phyloP scores from a whole-genome alignment of 2,329 filamentous ascomycete species.

The Hypoxylon sp. region DNA sequence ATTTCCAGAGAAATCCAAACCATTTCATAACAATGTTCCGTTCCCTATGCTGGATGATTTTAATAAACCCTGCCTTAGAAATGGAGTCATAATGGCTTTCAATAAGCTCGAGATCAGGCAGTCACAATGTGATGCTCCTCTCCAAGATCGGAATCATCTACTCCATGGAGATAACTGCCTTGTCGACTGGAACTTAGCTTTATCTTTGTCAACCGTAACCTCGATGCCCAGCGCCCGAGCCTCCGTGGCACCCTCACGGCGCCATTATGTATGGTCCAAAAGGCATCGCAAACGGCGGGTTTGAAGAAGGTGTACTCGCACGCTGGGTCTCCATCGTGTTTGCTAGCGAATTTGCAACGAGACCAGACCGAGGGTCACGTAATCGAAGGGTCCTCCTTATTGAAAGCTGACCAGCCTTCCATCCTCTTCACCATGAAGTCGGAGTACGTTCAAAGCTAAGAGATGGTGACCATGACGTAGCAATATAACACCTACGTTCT shows the following conservation, averaged over 20 bases:
- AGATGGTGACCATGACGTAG: too few relatives aligned
- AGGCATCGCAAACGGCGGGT: background rate
- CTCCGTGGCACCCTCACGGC: too few relatives aligned
- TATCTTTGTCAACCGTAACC: too few relatives aligned
- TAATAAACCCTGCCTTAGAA: background rate
- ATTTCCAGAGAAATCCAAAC: background rate
- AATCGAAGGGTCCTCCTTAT: background rate
- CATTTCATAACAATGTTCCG: background rate
- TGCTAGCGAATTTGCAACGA: background rate
- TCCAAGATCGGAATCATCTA: too few relatives aligned
- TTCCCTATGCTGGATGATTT: background rate
- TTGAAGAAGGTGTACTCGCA: background rate
- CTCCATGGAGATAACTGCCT: too few relatives aligned
- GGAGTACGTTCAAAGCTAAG: background rate
- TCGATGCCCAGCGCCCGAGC: too few relatives aligned
- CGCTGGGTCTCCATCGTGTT: background rate
- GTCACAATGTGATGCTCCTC: too few relatives aligned
- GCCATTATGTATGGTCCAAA: too few relatives aligned
- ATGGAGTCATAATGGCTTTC: background rate
- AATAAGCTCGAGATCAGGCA: background rate
- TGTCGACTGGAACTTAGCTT: too few relatives aligned
- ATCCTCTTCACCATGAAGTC: background rate
- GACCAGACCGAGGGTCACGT: background rate
- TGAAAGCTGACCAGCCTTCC: background rate
- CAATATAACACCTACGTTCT: too few relatives aligned